These are phyloP conservation scores for Pisolithus thermaeus DNA, from an alignment of 1,284 basidiomycete species.

Conservation along the genomic window DNA sequence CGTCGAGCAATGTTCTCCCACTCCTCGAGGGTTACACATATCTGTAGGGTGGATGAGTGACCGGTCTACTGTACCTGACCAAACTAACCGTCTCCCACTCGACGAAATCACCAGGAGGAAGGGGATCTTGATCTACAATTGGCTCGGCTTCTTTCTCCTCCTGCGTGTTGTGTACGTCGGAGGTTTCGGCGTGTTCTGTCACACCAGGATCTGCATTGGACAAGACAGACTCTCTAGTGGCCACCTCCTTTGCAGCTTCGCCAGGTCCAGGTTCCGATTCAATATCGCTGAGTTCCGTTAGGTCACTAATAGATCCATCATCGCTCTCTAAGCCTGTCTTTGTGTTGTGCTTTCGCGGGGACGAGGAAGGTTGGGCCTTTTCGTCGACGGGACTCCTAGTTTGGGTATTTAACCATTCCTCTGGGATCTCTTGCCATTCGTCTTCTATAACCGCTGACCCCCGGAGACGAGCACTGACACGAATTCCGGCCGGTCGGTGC, in stretches of 20 bases:
- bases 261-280: constrained; percentile 12
- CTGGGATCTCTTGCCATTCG: constrained; percentile 74
- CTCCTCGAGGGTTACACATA: constrained; percentile 74
- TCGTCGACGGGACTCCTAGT: constrained; percentile 11
- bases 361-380: constrained; percentile 7
- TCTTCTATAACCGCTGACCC: constrained; percentile 46
- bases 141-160: constrained; percentile 2
- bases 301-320: constrained; percentile 53
- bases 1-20: constrained; percentile 72
- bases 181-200: not conserved
- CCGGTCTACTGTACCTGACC: not conserved
- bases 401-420: constrained; percentile 58
- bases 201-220: not conserved
- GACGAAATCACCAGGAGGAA: constrained; percentile 51
- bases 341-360: constrained; percentile 9
- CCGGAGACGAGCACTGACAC: constrained; percentile 61
- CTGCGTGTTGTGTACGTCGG: not conserved
- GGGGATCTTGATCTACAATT: not conserved
- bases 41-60: constrained; percentile 34
- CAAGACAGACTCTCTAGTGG: constrained; percentile 7
- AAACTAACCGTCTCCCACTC: constrained; percentile 79
- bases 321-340: constrained; percentile 56
- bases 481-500: constrained; percentile 46
- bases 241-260: constrained; percentile 3
- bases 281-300: constrained; percentile 63